Conservation (phyloP, 1,284 basidiomycete genomes). For the Serendipita sp. region DNA sequence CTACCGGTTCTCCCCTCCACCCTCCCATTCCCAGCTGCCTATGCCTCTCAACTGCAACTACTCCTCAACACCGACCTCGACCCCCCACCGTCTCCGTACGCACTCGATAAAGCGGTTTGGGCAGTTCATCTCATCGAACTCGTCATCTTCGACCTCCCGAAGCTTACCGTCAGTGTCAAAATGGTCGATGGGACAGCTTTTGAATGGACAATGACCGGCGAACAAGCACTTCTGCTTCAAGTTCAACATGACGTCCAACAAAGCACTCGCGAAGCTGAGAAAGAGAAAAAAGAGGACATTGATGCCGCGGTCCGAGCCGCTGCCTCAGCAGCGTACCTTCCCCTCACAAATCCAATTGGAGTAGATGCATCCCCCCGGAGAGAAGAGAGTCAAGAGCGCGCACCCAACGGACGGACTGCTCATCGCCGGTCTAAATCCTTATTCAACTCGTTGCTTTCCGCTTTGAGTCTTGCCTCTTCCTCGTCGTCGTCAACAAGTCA, state of each 20-base stretch:
- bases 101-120: constrained; percentile 49
- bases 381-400: neutral
- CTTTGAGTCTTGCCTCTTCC: neutral
- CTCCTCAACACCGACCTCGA: constrained; percentile 43
- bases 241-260: constrained; percentile 41
- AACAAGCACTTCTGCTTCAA: constrained; percentile 27
- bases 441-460: constrained; percentile 3
- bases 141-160: constrained; percentile 43
- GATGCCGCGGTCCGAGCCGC: constrained; percentile 13
- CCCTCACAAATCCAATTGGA: neutral
- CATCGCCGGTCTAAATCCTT: constrained; percentile 1
- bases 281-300: constrained; percentile 20
- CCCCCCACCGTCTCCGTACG: constrained; percentile 38
- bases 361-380: too few relatives aligned
- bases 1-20: constrained; percentile 39
- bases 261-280: constrained; percentile 26
- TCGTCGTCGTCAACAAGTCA: neutral
- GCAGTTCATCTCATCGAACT: constrained; percentile 40
- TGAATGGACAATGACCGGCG: constrained; percentile 31
- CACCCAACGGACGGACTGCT: neutral
- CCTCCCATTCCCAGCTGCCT: constrained; percentile 36
- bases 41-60: constrained; percentile 39
- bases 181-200: constrained; percentile 42
- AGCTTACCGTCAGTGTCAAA: constrained; percentile 19
- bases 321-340: neutral